phyloP scores from a whole-genome alignment of 305 asterid species.

The Caryopteris hybrid region DNA sequence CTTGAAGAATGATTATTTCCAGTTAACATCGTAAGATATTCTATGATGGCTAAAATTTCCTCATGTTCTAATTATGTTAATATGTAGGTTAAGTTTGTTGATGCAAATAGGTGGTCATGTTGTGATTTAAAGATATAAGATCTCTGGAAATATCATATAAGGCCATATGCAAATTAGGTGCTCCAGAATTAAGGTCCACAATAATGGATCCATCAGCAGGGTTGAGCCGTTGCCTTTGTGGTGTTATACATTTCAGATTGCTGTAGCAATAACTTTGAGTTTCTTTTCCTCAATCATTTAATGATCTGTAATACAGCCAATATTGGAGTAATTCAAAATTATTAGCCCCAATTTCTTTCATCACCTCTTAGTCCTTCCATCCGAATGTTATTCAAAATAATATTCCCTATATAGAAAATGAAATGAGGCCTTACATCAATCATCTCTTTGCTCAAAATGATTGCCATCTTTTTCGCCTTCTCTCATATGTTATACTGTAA shows the following conservation, averaged over 20 bases:
- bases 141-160: neutral
- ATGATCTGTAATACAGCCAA: neutral
- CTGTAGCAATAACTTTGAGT: neutral
- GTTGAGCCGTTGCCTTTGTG: neutral
- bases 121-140: neutral
- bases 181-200: neutral
- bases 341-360: neutral
- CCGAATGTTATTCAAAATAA: neutral
- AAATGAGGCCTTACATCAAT: neutral
- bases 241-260: neutral
- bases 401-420: neutral
- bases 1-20: neutral
- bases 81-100: neutral
- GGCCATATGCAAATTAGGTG: neutral
- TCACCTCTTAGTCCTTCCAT: neutral
- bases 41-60: neutral
- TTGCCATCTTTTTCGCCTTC: conserved; percentile 11
- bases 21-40: neutral
- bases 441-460: neutral
- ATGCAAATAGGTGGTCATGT: neutral
- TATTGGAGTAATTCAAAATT: neutral
- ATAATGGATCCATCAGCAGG: neutral
- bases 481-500: neutral
- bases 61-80: neutral
- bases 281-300: neutral